A percentile compares a stretch with the other conserved stretches of the same genome.
Evolutionary conservation across 2,329 filamentous ascomycete genomes (phyloP).

Genomic region (Plenodomus tracheiphilus): DNA sequence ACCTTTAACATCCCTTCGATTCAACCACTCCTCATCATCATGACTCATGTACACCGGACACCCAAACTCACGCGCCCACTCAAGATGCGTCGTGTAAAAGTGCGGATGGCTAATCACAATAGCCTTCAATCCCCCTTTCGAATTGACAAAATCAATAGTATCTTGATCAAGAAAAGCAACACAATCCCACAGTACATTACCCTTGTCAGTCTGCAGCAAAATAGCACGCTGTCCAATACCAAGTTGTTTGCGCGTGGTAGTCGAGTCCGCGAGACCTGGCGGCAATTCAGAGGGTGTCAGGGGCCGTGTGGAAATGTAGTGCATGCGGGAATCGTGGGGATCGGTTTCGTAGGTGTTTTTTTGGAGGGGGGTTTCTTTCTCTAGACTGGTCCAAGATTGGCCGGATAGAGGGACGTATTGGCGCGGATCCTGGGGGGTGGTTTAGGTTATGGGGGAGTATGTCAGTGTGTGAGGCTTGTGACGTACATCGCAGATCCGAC

Average conservation of each 20-base stretch:
- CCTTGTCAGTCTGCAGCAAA: slow-evolving; percentile 64
- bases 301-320: slow-evolving; percentile 49
- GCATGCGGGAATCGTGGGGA: slow-evolving; percentile 49
- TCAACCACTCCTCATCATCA: slow-evolving; percentile 70
- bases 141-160: slow-evolving; percentile 62
- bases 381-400: slow-evolving; percentile 68
- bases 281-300: slow-evolving; percentile 23
- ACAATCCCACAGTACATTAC: slow-evolving; percentile 82
- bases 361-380: slow-evolving; percentile 49
- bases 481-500: slow-evolving; percentile 72
- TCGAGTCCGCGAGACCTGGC: slow-evolving; percentile 42
- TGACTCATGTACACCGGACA: slow-evolving; percentile 71
- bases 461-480: slow-evolving; percentile 5
- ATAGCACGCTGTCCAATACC: slow-evolving; percentile 77
- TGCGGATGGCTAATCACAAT: slow-evolving; percentile 81
- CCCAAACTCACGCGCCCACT: slow-evolving; percentile 70
- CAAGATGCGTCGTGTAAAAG: slow-evolving; percentile 76
- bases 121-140: slow-evolving; percentile 67
- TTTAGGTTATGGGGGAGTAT: background rate
- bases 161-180: slow-evolving; percentile 69
- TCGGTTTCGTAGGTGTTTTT: slow-evolving; percentile 60
- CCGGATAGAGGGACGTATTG: slow-evolving; percentile 69
- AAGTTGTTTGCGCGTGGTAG: slow-evolving; percentile 51
- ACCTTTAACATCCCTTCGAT: slow-evolving; percentile 50
- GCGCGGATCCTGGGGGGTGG: slow-evolving; percentile 65